These are phyloP conservation scores for Artomyces pyxidatus DNA, from an alignment of 768 basidiomycete genomes.

Conservation along the genomic window DNA sequence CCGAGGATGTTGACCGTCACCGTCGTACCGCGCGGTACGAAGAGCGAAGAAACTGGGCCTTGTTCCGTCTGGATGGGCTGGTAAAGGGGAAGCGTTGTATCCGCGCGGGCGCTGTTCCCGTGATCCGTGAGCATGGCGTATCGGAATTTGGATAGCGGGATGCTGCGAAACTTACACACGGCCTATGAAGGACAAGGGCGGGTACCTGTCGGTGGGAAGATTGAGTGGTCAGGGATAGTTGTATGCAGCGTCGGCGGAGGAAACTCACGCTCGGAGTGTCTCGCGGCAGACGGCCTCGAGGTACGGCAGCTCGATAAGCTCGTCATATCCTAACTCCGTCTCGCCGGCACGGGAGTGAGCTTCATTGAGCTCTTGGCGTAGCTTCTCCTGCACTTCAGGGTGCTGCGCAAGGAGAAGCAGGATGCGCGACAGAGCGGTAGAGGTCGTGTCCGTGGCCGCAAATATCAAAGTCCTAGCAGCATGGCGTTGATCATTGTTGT, in stretches of 20 bases:
- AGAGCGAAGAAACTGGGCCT: background rate
- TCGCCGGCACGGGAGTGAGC: slow-evolving; percentile 8
- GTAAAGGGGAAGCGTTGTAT: background rate
- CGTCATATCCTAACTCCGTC: slow-evolving; percentile 19
- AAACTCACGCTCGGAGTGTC: slow-evolving; percentile 19
- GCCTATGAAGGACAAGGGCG: background rate
- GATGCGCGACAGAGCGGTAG: slow-evolving; percentile 21
- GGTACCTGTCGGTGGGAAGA: background rate
- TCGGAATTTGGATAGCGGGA: background rate
- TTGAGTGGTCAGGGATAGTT: background rate
- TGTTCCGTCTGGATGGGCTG: background rate
- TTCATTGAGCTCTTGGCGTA: slow-evolving; percentile 19
- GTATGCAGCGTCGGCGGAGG: too few relatives aligned
- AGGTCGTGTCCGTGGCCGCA: slow-evolving; percentile 20
- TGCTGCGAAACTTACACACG: background rate
- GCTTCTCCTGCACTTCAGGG: slow-evolving; percentile 19
- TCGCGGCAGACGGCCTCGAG: slow-evolving; percentile 23
- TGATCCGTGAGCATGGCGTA: background rate
- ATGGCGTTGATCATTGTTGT: too few relatives aligned
- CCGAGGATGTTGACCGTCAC: background rate
- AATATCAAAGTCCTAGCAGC: background rate
- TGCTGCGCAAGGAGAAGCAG: slow-evolving; percentile 19
- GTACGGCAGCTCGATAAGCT: slow-evolving; percentile 18
- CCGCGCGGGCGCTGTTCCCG: background rate
- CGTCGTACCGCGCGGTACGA: background rate